phyloP scores from a whole-genome alignment of 1,284 basidiomycete genomes.

The Malassezia sp. region DNA sequence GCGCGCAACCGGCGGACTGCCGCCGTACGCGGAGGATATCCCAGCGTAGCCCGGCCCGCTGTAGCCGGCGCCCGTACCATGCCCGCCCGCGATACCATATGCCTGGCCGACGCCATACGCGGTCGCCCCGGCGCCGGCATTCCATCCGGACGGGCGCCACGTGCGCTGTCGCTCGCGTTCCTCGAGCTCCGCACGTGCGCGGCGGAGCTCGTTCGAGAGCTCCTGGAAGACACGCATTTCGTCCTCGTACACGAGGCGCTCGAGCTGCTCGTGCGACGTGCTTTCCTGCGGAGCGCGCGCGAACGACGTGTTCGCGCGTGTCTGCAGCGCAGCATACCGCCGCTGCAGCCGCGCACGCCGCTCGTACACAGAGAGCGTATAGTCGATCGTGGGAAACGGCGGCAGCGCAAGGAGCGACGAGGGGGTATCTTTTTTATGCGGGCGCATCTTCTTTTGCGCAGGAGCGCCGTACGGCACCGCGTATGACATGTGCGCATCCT shows the following conservation, averaged over 20 bases:
- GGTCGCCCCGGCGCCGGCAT: no score
- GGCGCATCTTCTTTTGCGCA: no score
- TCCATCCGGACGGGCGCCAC: no score
- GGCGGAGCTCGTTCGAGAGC: constrained; percentile 25
- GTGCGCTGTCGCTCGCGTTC: constrained; percentile 19
- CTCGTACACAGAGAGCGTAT: constrained; percentile 21
- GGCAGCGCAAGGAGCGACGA: constrained; percentile 20
- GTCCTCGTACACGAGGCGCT: constrained; percentile 32
- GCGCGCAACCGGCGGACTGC: constrained; percentile 1
- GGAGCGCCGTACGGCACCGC: constrained; percentile 11
- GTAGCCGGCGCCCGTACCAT: no score
- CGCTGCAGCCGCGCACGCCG: constrained; percentile 17
- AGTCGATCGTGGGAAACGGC: constrained; percentile 21
- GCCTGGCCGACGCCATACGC: no score
- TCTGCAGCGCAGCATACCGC: constrained; percentile 21
- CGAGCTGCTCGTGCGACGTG: constrained; percentile 27
- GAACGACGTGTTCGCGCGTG: constrained; percentile 19
- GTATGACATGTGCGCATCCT: constrained; percentile 1
- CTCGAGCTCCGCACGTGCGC: constrained; percentile 27
- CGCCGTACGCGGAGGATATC: neutral
- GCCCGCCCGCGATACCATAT: no score
- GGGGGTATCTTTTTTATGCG: constrained; percentile 18
- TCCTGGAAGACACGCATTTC: constrained; percentile 24
- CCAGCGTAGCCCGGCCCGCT: no score
- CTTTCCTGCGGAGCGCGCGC: constrained; percentile 21